Evolutionary conservation across 768 basidiomycete species (phyloP).

Genomic region (Suillus variegatus): DNA sequence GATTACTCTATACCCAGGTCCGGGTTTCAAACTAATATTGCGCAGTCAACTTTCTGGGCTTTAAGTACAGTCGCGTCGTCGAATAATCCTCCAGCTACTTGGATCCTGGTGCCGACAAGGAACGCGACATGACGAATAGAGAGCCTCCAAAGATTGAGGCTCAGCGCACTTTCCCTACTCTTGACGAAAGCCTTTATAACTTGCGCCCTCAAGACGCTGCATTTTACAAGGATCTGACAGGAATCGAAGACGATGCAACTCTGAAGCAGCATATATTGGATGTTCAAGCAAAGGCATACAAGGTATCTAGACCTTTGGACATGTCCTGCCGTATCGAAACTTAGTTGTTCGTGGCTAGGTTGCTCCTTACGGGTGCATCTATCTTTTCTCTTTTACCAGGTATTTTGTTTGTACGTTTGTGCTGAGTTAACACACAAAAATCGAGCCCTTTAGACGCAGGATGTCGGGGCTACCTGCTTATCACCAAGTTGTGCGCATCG

Average conservation of each 20-base stretch:
- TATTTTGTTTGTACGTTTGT: neutral
- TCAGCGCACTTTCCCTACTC: constrained; percentile 4
- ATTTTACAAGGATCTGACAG: constrained; percentile 27
- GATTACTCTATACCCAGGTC: neutral
- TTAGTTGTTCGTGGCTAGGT: constrained; percentile 1
- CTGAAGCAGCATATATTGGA: constrained; percentile 28
- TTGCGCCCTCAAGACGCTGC: constrained; percentile 1
- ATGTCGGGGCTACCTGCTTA: constrained; percentile 7
- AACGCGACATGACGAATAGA: neutral
- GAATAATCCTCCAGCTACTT: neutral
- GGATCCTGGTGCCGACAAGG: neutral
- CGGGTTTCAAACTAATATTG: neutral
- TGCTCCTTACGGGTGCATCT: constrained; percentile 12
- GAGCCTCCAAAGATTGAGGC: neutral
- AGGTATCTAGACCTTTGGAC: constrained; percentile 10
- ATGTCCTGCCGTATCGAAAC: neutral
- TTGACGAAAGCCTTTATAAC: constrained; percentile 9
- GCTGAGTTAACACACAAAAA: neutral
- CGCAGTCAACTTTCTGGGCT: neutral
- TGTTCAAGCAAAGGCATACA: constrained; percentile 28
- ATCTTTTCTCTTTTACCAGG: neutral
- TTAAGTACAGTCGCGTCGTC: neutral
- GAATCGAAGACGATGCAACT: constrained; percentile 25
- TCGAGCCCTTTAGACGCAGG: neutral
- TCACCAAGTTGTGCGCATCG: constrained; percentile 29